A percentile compares a stretch with the other conserved stretches of the same genome.
Evolutionary conservation across 2,329 filamentous ascomycete genomes (phyloP).

Genomic region (Cladosporium cucumerinum): DNA sequence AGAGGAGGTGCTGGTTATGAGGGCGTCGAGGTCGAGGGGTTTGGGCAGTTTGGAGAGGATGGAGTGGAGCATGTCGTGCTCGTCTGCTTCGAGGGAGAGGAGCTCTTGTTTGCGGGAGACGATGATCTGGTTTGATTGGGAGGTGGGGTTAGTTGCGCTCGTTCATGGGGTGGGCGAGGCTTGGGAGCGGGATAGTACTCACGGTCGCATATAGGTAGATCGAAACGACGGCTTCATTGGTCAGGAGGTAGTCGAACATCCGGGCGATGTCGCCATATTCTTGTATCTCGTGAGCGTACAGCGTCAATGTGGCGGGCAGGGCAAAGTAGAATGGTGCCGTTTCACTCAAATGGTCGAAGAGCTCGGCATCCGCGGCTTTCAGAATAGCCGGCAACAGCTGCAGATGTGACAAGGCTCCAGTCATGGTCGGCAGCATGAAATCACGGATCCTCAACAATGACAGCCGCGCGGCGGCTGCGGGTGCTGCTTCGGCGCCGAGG

Average conservation of each 20-base stretch:
- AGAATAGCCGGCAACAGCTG: constrained; percentile 81
- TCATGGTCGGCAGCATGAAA: constrained; percentile 90
- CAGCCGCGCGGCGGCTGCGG: constrained; percentile 69
- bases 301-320: constrained; percentile 84
- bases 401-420: constrained; percentile 80
- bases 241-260: constrained; percentile 87
- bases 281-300: constrained; percentile 95
- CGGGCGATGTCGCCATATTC: constrained; percentile 84
- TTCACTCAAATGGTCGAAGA: constrained; percentile 61
- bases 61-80: constrained; percentile 89
- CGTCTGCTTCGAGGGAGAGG: constrained; percentile 75
- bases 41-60: constrained; percentile 82
- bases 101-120: constrained; percentile 77
- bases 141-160: not conserved
- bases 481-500: constrained; percentile 61
- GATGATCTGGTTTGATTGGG: constrained; percentile 59
- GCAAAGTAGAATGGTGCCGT: constrained; percentile 78
- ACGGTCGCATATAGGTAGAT: constrained; percentile 82
- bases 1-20: constrained; percentile 63
- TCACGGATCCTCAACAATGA: constrained; percentile 89
- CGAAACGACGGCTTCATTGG: constrained; percentile 79
- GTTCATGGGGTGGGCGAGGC: not conserved
- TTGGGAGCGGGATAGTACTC: constrained; percentile 18
- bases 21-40: constrained; percentile 72
- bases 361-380: constrained; percentile 63